phyloP scores from a whole-genome alignment of 2,329 filamentous ascomycete genomes.

The Ilyonectria destructans region DNA sequence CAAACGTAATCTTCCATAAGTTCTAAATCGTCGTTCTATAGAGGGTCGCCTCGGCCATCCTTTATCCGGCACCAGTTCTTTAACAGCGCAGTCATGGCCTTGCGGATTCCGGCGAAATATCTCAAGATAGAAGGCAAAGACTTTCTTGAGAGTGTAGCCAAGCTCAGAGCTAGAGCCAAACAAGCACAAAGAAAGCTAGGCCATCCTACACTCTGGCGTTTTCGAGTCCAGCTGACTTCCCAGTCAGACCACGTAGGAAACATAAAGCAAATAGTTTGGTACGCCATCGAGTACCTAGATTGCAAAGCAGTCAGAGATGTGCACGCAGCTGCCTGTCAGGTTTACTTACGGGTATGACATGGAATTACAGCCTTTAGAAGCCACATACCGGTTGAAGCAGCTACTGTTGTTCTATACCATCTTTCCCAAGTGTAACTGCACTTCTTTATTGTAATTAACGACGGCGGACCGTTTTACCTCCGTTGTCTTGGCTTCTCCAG shows the following conservation, averaged over 20 bases:
- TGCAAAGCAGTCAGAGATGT: conserved; percentile 5
- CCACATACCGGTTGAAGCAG: conserved; percentile 4
- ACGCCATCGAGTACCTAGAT: conserved; percentile 8
- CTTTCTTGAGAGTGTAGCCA: not conserved
- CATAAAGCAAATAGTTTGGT: conserved; percentile 1
- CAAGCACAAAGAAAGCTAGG: not conserved
- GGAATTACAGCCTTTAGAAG: not conserved
- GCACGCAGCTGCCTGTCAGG: not conserved
- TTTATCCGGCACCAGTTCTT: not conserved
- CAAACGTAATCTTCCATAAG: not conserved
- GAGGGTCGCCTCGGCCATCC: not conserved
- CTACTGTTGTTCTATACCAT: conserved; percentile 1
- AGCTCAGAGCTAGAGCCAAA: conserved; percentile 1
- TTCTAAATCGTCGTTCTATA: not conserved
- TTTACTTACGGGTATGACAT: conserved; percentile 9
- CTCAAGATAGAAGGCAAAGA: not conserved
- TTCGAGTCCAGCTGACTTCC: not conserved
- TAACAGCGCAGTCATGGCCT: not conserved
- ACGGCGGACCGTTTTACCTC: not conserved
- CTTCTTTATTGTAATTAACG: not conserved
- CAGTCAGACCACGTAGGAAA: conserved; percentile 5
- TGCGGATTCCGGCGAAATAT: not conserved
- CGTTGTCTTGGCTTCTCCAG: conserved; percentile 5
- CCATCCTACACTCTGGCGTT: conserved; percentile 1
- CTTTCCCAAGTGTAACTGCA: not conserved